Conservation (phyloP, 306 rosid genomes). For the Pyrus pyrifolia region DNA sequence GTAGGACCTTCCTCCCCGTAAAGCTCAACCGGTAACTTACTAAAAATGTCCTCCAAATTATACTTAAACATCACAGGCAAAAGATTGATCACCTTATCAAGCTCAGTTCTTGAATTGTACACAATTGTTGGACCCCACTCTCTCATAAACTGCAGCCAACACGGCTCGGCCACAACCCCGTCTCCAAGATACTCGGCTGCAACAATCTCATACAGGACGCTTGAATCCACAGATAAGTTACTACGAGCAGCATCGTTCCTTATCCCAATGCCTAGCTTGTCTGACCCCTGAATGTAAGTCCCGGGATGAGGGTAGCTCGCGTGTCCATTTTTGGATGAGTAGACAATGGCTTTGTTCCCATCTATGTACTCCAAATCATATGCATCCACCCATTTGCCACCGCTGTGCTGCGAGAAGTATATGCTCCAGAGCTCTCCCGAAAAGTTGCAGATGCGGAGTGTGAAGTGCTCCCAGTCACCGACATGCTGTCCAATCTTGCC, state of each 20-base stretch:
- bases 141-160: slow-evolving; percentile 54
- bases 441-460: slow-evolving; percentile 56
- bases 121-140: slow-evolving; percentile 53
- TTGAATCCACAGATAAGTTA: slow-evolving; percentile 36
- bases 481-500: slow-evolving; percentile 68
- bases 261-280: slow-evolving; percentile 43
- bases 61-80: slow-evolving; percentile 26
- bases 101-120: slow-evolving; percentile 38
- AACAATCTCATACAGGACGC: slow-evolving; percentile 35
- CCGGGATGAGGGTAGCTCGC: slow-evolving; percentile 51
- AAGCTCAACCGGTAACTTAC: slow-evolving; percentile 42
- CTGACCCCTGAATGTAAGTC: slow-evolving; percentile 45
- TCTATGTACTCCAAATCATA: slow-evolving; percentile 39
- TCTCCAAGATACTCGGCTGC: slow-evolving; percentile 45
- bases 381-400: slow-evolving; percentile 55
- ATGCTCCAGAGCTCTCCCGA: slow-evolving; percentile 44
- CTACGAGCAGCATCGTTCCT: slow-evolving; percentile 42
- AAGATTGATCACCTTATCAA: slow-evolving; percentile 29
- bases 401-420: slow-evolving; percentile 53
- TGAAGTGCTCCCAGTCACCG: slow-evolving; percentile 86
- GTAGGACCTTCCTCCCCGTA: slow-evolving; percentile 60
- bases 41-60: slow-evolving; percentile 22
- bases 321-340: slow-evolving; percentile 50
- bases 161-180: slow-evolving; percentile 32
- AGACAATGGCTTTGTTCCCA: slow-evolving; percentile 42